A percentile compares a stretch with the other conserved stretches of the same genome.
Evolutionary conservation across 352 stramenopile species (phyloP).

Genomic region (Pythium periplocum): DNA sequence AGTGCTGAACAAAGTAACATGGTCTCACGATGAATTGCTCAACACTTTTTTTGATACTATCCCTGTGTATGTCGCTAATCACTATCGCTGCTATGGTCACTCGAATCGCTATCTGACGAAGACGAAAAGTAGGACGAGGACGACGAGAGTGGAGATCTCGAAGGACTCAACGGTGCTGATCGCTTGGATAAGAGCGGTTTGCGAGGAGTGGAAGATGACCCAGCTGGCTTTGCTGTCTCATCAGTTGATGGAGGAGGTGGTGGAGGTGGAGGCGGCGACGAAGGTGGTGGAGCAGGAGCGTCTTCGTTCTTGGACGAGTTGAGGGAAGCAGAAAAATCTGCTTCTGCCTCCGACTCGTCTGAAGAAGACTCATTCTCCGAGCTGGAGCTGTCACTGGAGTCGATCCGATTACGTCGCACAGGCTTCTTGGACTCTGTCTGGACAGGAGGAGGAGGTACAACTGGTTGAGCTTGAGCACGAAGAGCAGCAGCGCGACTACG

Average conservation of each 20-base stretch:
- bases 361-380: constrained; percentile 34
- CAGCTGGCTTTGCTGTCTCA: background rate
- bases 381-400: constrained; percentile 64
- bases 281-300: constrained; percentile 10
- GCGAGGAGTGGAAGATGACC: constrained; percentile 7
- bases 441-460: no score
- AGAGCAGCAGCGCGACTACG: no score
- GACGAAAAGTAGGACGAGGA: constrained; percentile 81
- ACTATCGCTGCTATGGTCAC: constrained; percentile 27
- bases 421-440: background rate
- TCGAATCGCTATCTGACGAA: constrained; percentile 74
- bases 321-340: no score
- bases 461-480: no score
- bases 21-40: no score
- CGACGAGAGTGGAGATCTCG: constrained; percentile 59
- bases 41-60: constrained; percentile 17
- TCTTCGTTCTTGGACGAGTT: background rate
- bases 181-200: constrained; percentile 16
- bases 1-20: no score
- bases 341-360: constrained; percentile 12
- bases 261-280: constrained; percentile 17
- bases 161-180: constrained; percentile 43
- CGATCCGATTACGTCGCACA: constrained; percentile 19
- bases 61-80: constrained; percentile 9
- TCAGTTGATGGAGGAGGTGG: constrained; percentile 2